Percentiles rank a stretch among this genome's conserved stretches.
Conservation (phyloP, 306 rosid genomes). For the Echinosophora koreensis region DNA sequence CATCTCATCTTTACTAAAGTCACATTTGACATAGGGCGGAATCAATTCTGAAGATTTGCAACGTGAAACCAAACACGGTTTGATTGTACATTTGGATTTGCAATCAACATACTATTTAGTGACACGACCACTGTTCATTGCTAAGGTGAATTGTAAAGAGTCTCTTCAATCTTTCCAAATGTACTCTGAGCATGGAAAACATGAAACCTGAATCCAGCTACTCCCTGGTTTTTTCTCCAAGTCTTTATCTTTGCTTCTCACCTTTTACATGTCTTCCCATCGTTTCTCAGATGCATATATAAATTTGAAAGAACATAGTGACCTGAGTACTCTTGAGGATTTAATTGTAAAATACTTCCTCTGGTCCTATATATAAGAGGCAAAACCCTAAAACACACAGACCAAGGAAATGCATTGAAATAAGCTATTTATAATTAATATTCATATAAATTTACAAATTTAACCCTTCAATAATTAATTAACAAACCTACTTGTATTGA, state of each 20-base stretch:
- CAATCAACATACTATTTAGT: background rate
- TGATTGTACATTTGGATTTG: background rate
- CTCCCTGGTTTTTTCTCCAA: constrained; percentile 56
- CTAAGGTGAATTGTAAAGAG: constrained; percentile 11
- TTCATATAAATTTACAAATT: no score
- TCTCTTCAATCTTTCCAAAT: constrained; percentile 48
- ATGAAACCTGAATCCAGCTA: constrained; percentile 56
- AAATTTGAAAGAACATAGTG: constrained; percentile 51
- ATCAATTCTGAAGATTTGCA: background rate
- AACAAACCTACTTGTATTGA: no score
- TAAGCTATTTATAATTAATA: no score
- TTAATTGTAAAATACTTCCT: constrained; percentile 43
- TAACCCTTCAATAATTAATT: no score
- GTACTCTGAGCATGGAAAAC: constrained; percentile 52
- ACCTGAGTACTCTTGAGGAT: constrained; percentile 48
- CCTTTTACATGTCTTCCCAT: constrained; percentile 60
- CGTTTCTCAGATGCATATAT: constrained; percentile 51
- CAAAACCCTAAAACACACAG: no score
- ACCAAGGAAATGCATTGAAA: no score
- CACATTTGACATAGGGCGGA: no score
- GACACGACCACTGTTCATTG: background rate
- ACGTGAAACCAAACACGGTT: background rate
- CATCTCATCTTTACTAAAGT: no score
- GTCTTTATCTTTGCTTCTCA: constrained; percentile 54
- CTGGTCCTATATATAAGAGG: no score